phyloP scores from a whole-genome alignment of 495 filamentous ascomycete genomes.

The Penicillium crystallinum region DNA sequence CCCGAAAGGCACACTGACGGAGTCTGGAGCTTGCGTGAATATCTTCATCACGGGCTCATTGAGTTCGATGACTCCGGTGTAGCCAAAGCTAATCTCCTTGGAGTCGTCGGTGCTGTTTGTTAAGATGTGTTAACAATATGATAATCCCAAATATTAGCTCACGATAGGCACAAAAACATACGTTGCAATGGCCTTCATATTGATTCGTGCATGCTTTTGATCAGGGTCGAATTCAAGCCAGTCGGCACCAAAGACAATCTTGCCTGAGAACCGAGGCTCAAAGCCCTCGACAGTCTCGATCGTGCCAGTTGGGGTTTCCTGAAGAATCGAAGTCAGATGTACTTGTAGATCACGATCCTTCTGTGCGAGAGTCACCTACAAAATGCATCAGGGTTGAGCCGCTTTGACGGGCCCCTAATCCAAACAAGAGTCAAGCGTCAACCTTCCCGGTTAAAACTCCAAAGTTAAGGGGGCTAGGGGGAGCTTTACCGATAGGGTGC shows the following conservation, averaged over 20 bases:
- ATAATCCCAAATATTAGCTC: too few species aligned
- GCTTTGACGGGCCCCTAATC: too few species aligned
- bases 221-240: conserved; percentile 14
- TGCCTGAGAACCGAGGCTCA: conserved; percentile 11
- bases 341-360: too few species aligned
- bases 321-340: too few species aligned
- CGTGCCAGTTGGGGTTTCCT: conserved; percentile 5
- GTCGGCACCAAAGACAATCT: conserved; percentile 9
- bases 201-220: conserved; percentile 9
- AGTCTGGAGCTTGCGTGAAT: conserved; percentile 3
- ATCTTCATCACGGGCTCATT: conserved; percentile 3
- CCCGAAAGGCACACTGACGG: conserved; percentile 7
- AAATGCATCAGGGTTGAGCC: too few species aligned
- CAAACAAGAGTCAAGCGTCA: too few species aligned
- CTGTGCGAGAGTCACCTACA: too few species aligned
- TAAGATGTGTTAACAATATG: too few species aligned
- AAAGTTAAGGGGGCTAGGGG: too few species aligned
- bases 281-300: conserved; percentile 10
- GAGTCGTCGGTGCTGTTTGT: conserved; percentile 7
- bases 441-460: too few species aligned
- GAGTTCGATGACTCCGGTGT: conserved; percentile 4
- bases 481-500: too few species aligned
- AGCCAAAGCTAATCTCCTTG: conserved; percentile 4
- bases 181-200: conserved; percentile 6
- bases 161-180: too few species aligned